These are phyloP conservation scores for Metarhizium anisopliae DNA, from an alignment of 2,329 filamentous ascomycete genomes.

Conservation along the genomic window DNA sequence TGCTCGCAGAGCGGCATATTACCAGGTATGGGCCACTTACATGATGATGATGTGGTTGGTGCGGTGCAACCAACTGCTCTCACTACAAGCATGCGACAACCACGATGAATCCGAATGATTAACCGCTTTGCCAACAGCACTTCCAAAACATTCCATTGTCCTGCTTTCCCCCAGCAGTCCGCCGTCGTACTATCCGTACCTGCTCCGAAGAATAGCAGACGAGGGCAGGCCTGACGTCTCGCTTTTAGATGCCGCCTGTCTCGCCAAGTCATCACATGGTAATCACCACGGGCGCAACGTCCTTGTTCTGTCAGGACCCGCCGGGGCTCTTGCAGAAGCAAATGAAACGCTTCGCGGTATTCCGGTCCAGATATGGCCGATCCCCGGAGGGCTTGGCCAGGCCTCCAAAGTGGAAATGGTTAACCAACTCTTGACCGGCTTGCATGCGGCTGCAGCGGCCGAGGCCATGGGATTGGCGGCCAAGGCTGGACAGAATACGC, in stretches of 20 bases:
- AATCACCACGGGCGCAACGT: not conserved
- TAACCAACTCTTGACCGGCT: slow-evolving; percentile 41
- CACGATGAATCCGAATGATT: not conserved
- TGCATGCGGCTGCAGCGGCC: slow-evolving; percentile 40
- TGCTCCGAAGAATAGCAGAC: not conserved
- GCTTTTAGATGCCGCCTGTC: not conserved
- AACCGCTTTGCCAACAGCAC: not conserved
- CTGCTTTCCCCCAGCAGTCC: not conserved
- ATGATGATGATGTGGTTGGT: not conserved
- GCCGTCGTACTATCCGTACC: not conserved
- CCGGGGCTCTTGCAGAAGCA: not conserved
- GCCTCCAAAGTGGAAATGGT: slow-evolving; percentile 47
- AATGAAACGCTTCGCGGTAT: not conserved
- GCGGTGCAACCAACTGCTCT: too few relatives aligned
- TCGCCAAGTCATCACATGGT: not conserved
- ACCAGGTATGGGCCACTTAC: not conserved
- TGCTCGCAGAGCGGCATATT: not conserved
- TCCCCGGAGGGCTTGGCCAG: slow-evolving; percentile 35
- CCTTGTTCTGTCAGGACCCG: not conserved
- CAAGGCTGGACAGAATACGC: slow-evolving; percentile 33
- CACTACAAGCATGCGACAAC: too few relatives aligned
- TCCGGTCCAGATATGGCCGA: not conserved
- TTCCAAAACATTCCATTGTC: not conserved
- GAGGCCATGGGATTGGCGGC: slow-evolving; percentile 45
- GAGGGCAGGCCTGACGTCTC: not conserved